Percentiles rank a stretch among this genome's conserved stretches.
Evolutionary conservation across 805 yeast genomes (phyloP).

Genomic region (Myxozyma geophila): DNA sequence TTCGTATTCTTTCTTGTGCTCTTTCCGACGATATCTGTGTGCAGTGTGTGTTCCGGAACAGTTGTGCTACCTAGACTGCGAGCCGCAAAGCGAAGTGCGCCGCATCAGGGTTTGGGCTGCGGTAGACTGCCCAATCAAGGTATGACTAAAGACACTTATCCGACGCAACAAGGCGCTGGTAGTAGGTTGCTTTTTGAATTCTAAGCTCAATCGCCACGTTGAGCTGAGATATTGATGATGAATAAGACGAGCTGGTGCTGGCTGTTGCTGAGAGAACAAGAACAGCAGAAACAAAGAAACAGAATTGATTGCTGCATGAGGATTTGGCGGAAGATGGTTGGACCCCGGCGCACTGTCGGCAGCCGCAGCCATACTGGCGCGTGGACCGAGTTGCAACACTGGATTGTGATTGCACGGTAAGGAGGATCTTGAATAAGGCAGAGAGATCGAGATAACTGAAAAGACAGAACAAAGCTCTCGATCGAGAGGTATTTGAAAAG

Average conservation of each 20-base stretch:
- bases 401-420: too few relatives aligned
- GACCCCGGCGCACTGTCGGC: slow-evolving; percentile 11
- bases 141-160: neutral
- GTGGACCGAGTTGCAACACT: neutral
- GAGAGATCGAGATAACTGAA: neutral
- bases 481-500: neutral
- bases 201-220: too few relatives aligned
- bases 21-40: neutral
- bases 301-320: neutral
- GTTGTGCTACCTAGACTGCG: neutral
- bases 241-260: neutral
- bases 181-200: too few relatives aligned
- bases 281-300: neutral
- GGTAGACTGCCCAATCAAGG: slow-evolving; percentile 5
- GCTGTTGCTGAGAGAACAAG: neutral
- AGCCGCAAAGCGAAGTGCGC: neutral
- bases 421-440: neutral
- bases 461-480: neutral
- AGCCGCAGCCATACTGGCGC: slow-evolving; percentile 10
- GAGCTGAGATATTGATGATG: neutral
- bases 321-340: neutral
- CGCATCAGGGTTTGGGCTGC: slow-evolving; percentile 1
- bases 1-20: neutral
- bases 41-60: neutral
- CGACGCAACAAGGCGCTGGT: neutral